Percentiles rank a stretch among this genome's conserved stretches.
Conservation (phyloP, 1,284 basidiomycete species). For the Athelia psychrophila region DNA sequence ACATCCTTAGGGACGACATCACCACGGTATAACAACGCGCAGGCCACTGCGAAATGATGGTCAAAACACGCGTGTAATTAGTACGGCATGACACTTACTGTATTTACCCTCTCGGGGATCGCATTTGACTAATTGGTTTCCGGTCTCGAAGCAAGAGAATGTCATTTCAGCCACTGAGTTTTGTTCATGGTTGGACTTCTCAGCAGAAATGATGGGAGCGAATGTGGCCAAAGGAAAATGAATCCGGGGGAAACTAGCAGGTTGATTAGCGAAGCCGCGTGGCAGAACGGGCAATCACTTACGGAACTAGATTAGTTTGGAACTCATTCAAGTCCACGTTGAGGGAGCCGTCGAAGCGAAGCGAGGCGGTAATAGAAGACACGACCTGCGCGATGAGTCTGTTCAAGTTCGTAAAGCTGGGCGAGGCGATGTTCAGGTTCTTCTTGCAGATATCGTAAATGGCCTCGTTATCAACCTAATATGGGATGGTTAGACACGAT, state of each 20-base stretch:
- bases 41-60: conserved; percentile 51
- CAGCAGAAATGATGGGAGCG: conserved; percentile 83
- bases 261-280: conserved; percentile 16
- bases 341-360: conserved; percentile 86
- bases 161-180: conserved; percentile 95
- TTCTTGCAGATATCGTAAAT: conserved; percentile 97
- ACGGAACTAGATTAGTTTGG: conserved; percentile 89
- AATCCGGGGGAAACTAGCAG: conserved; percentile 67
- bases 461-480: conserved; percentile 86
- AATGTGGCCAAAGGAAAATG: conserved; percentile 93
- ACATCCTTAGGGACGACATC: conserved; percentile 92
- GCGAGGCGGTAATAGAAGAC: conserved; percentile 70
- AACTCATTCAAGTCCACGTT: conserved; percentile 94
- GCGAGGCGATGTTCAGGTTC: conserved; percentile 78
- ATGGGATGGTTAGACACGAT: background rate
- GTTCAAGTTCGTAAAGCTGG: conserved; percentile 87
- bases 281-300: conserved; percentile 12
- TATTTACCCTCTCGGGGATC: conserved; percentile 85
- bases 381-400: conserved; percentile 89
- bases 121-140: conserved; percentile 90
- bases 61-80: conserved; percentile 11
- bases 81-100: conserved; percentile 46
- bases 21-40: conserved; percentile 78
- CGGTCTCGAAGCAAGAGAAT: conserved; percentile 90
- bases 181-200: conserved; percentile 85